Evolutionary conservation across 345 rosid genomes (phyloP).

Genomic region (Melaleuca quinquenervia): DNA sequence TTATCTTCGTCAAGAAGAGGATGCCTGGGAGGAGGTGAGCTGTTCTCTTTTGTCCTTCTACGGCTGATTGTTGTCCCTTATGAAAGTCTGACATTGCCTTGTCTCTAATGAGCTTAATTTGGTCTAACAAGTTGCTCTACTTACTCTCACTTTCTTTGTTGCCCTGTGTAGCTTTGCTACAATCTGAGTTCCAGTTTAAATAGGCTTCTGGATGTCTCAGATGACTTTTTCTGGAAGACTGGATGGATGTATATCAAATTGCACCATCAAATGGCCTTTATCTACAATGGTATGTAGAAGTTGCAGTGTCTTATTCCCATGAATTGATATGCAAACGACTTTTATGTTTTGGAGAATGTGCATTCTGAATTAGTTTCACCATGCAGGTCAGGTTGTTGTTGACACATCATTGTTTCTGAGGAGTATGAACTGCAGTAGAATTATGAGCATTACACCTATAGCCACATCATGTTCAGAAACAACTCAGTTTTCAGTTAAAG

Average conservation of each 20-base stretch:
- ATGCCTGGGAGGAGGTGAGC: slow-evolving; percentile 89
- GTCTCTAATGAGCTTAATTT: background rate
- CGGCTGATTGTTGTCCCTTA: background rate
- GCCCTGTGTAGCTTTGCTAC: slow-evolving; percentile 44
- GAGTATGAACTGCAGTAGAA: slow-evolving; percentile 45
- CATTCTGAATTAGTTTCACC: slow-evolving; percentile 4
- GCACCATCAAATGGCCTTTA: slow-evolving; percentile 79
- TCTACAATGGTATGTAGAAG: slow-evolving; percentile 2
- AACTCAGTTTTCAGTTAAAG: slow-evolving; percentile 62
- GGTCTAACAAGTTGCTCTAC: background rate
- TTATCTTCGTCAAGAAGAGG: slow-evolving; percentile 79
- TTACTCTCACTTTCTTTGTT: background rate
- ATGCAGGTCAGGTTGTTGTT: slow-evolving; percentile 76
- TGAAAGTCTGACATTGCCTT: background rate
- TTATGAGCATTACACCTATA: slow-evolving; percentile 65
- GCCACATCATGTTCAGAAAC: slow-evolving; percentile 54
- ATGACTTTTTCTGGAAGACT: slow-evolving; percentile 72
- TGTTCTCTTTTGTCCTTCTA: background rate
- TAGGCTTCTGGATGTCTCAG: slow-evolving; percentile 67
- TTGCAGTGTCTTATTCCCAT: background rate
- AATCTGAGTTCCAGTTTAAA: slow-evolving; percentile 69
- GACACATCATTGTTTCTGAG: slow-evolving; percentile 57
- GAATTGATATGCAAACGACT: background rate
- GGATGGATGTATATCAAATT: slow-evolving; percentile 81
- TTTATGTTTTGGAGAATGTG: background rate